Base-by-base conservation (phyloP, 257 asterid genomes). In the Solanum etuberosum region DNA sequence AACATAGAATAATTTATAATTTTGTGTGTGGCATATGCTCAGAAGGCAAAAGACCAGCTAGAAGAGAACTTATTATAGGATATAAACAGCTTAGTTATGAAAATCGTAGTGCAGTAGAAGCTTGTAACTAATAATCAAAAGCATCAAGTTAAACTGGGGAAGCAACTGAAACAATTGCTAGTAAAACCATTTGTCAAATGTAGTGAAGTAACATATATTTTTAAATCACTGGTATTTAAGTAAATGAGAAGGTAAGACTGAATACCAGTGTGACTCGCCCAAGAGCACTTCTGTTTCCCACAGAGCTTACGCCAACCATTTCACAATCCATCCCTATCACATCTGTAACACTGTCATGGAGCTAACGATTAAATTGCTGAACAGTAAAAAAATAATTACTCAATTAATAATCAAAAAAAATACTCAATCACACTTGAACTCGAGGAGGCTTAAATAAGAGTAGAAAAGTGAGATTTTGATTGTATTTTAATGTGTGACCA, bases 311-410 rank as follows among this genome's bases (percentile, higher is more conserved):
- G 83, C 99, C 98, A 84, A 96, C 99, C 99, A 96, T 96, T 92
- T 97, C 99, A 86, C 98, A 97, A 89, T 97, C 99, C 98, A 97
- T 97, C 80, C 96, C 99, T 85, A 97, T 73, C 88, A 35, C 93
- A 87, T 95, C 92, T 65, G 98, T 94, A 67, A 92, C 87, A 89
- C 99, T 97, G 93, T 86, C 90, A 90, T 46, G 46, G 35, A 86
- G 34, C 77, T 72, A 86, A 86, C 40, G 31, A 92, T 74, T n/a
- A 46, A 70, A 86, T 29, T 48, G 20, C 20, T 34, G 54, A 71
- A 29, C 31, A 54, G 5, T 27, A 48, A 13, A 27, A 16, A 54
- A 32, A 18, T 59, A 38, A 18, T 77, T 46, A 46, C 38, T 37
- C 59, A 10, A 85, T 29, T 40, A 27, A 21, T 12, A 38, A 23